These are phyloP conservation scores for Ambrosia artemisiifolia DNA, from an alignment of 129 eudicot species.

Conservation along the genomic window DNA sequence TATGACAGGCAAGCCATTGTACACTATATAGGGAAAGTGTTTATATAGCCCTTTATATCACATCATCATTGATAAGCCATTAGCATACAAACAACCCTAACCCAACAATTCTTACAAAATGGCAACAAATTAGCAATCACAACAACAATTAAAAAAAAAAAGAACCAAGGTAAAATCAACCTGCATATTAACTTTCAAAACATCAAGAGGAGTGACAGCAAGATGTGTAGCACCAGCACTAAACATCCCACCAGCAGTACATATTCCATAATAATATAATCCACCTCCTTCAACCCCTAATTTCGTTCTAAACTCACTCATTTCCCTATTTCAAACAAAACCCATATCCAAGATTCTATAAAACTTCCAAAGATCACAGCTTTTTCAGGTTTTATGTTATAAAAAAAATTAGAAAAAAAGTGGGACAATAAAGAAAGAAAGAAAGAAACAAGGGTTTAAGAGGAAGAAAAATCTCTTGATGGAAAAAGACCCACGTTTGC, in stretches of 20 bases:
- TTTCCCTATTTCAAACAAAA: slow-evolving; percentile 14
- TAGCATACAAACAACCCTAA: slow-evolving; percentile 11
- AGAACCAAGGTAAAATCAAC: slow-evolving; percentile 9
- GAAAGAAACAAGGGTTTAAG: slow-evolving; percentile 27
- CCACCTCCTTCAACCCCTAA: slow-evolving; percentile 45
- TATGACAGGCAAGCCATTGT: too few species aligned
- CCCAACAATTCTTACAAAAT: neutral
- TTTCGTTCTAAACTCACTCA: slow-evolving; percentile 20
- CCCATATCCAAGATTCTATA: slow-evolving; percentile 6
- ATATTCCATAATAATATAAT: slow-evolving; percentile 70
- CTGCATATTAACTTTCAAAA: slow-evolving; percentile 96
- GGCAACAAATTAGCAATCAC: neutral
- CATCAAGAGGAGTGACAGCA: slow-evolving; percentile 93
- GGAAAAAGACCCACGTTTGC: slow-evolving; percentile 31
- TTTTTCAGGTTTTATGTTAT: slow-evolving; percentile 28
- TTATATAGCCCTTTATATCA: too few species aligned
- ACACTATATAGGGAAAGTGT: too few species aligned
- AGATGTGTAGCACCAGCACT: slow-evolving; percentile 96
- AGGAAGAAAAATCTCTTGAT: slow-evolving; percentile 14
- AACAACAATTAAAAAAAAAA: neutral
- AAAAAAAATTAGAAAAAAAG: neutral
- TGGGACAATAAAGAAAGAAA: neutral
- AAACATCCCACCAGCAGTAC: slow-evolving; percentile 87
- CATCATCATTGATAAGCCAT: too few species aligned
- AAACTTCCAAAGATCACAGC: neutral